Conservation (phyloP, 192 early-diverging fungal genomes). For the Spizellomyces sp. region DNA sequence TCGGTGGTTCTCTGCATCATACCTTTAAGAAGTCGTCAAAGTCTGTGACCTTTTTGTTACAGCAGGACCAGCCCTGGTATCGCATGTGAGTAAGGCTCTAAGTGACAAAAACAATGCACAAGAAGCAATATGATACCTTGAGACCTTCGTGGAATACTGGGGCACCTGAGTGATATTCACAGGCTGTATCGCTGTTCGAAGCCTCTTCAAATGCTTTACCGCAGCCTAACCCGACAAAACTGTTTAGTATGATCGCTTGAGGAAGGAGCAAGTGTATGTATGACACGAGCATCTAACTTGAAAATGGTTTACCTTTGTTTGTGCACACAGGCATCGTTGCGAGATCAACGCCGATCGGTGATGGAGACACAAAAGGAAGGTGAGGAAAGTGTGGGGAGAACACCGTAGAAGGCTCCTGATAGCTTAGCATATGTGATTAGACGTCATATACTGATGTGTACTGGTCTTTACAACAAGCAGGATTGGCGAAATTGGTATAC, state of each 20-base stretch:
- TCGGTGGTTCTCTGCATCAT: not conserved
- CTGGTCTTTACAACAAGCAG: no score
- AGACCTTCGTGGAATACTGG: slow-evolving; percentile 96
- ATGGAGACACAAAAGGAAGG: no score
- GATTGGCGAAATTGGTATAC: no score
- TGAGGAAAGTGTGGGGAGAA: no score
- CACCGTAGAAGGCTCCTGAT: no score
- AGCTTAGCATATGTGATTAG: no score
- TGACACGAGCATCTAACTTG: not conserved
- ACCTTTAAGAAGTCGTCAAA: slow-evolving; percentile 92
- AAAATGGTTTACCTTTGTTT: slow-evolving; percentile 39
- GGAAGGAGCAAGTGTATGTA: not conserved
- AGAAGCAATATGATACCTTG: slow-evolving; percentile 16
- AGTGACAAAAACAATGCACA: not conserved
- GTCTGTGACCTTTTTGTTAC: slow-evolving; percentile 80
- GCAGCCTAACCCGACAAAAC: slow-evolving; percentile 67
- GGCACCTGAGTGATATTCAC: slow-evolving; percentile 84
- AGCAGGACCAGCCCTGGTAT: slow-evolving; percentile 88
- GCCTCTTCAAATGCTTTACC: slow-evolving; percentile 79
- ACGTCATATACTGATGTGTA: no score
- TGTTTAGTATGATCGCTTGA: not conserved
- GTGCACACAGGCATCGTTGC: slow-evolving; percentile 27
- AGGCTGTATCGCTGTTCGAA: slow-evolving; percentile 74
- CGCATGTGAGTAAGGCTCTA: not conserved
- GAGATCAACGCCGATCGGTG: not conserved